A percentile compares a stretch with the other conserved stretches of the same genome.
Evolutionary conservation across 805 yeast species (phyloP).

Genomic region (Zygoascus flipseniorum): DNA sequence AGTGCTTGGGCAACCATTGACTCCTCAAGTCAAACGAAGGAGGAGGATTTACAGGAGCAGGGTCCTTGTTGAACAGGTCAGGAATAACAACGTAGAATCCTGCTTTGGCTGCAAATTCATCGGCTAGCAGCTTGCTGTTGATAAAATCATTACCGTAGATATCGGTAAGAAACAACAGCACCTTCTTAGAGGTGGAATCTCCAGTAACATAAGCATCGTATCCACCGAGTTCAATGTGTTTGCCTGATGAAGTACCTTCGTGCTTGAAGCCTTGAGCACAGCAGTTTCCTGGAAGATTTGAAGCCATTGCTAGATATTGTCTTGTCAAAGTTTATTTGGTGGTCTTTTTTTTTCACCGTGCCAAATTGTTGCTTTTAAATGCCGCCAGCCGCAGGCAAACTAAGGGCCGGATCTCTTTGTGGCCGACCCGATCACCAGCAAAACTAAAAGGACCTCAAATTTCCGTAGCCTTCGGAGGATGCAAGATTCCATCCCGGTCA

Average conservation of each 20-base stretch:
- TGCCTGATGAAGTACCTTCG: slow-evolving; percentile 24
- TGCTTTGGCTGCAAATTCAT: slow-evolving; percentile 39
- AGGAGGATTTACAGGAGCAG: slow-evolving; percentile 29
- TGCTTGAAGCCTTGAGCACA: slow-evolving; percentile 25
- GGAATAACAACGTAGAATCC: slow-evolving; percentile 68
- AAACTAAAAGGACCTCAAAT: no score
- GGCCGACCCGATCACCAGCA: no score
- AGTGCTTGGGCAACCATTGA: slow-evolving; percentile 52
- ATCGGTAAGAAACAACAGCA: slow-evolving; percentile 59
- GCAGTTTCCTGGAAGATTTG: slow-evolving; percentile 26
- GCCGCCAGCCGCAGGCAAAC: no score
- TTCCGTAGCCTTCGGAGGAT: no score
- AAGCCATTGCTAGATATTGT: slow-evolving; percentile 24
- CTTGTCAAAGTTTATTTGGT: background rate
- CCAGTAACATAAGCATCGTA: slow-evolving; percentile 44
- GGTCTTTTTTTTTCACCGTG: background rate
- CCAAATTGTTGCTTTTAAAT: no score
- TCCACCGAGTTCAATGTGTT: slow-evolving; percentile 19
- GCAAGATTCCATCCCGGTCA: no score
- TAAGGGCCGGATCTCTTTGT: no score
- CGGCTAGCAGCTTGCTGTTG: slow-evolving; percentile 47
- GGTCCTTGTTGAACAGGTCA: slow-evolving; percentile 56
- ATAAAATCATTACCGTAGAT: slow-evolving; percentile 52
- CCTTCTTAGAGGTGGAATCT: slow-evolving; percentile 33
- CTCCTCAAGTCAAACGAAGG: slow-evolving; percentile 18